Conservation (phyloP, 352 stramenopile species). For the Pythium coloratum region DNA sequence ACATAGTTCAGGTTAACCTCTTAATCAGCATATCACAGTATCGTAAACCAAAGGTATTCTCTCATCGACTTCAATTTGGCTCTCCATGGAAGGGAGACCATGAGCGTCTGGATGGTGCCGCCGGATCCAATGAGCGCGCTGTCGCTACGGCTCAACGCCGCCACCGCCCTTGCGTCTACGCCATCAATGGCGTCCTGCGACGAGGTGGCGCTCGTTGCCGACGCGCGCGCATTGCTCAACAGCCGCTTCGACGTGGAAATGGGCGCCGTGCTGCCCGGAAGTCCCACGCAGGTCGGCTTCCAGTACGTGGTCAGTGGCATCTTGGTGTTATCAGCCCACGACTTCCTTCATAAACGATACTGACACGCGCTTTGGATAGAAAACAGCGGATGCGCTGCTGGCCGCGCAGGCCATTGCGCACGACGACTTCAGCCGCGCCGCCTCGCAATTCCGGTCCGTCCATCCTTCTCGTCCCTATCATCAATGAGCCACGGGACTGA, state of each 20-base stretch:
- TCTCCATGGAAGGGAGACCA: background rate
- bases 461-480: background rate
- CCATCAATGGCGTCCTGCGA: constrained; percentile 29
- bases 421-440: constrained; percentile 64
- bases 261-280: constrained; percentile 60
- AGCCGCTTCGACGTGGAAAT: constrained; percentile 67
- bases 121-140: background rate
- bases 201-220: constrained; percentile 44
- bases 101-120: constrained; percentile 19
- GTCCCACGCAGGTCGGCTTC: constrained; percentile 55
- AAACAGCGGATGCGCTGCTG: constrained; percentile 74
- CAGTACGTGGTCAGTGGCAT: constrained; percentile 66
- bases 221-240: constrained; percentile 44
- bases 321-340: background rate
- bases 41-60: background rate
- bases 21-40: background rate
- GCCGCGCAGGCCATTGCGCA: constrained; percentile 80
- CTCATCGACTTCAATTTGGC: constrained; percentile 19
- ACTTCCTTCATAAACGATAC: no score
- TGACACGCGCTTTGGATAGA: constrained; percentile 27
- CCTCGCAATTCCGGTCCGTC: constrained; percentile 57
- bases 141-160: constrained; percentile 6
- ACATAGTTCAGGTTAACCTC: background rate
- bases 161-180: background rate
- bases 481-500: background rate